A percentile compares a stretch with the other conserved stretches of the same genome.
These are phyloP conservation scores for Rubia occidens DNA, from an alignment of 305 asterid species.

Conservation along the genomic window DNA sequence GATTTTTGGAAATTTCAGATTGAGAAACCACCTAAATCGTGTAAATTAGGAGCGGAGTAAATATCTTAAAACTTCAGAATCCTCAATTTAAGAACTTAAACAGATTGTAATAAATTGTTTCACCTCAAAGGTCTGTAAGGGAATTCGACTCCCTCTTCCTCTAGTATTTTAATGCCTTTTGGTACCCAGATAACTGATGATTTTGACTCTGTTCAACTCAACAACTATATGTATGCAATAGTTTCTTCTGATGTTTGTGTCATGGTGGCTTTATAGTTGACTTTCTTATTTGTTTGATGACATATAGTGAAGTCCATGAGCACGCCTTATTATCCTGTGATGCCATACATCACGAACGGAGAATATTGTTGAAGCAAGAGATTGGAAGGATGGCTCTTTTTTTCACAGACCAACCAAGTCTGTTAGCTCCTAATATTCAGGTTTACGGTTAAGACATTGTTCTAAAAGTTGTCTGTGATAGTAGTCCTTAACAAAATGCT, in stretches of 20 bases:
- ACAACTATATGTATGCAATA: background rate
- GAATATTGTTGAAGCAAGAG: constrained; percentile 91
- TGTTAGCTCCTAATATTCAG: constrained; percentile 99
- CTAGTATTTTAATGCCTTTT: background rate
- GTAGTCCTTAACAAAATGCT: background rate
- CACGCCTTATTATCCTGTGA: constrained; percentile 83
- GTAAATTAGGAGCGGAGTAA: background rate
- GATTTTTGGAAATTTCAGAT: background rate
- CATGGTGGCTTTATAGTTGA: constrained; percentile 17
- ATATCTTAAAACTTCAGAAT: constrained; percentile 9
- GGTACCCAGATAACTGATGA: background rate
- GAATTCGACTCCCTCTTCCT: background rate
- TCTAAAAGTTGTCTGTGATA: constrained; percentile 11
- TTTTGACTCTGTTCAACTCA: background rate
- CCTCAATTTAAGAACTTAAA: background rate
- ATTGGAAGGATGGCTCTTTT: constrained; percentile 96
- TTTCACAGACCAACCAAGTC: constrained; percentile 96
- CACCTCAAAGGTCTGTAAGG: background rate
- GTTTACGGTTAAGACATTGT: constrained; percentile 25
- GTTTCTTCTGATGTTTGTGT: constrained; percentile 18
- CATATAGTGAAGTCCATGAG: constrained; percentile 89
- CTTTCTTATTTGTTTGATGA: constrained; percentile 22
- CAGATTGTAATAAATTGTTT: background rate
- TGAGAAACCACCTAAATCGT: background rate
- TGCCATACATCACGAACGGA: constrained; percentile 84